Conservation (phyloP, 1,139 yeast species). For the Scheffersomyces insectosa region DNA sequence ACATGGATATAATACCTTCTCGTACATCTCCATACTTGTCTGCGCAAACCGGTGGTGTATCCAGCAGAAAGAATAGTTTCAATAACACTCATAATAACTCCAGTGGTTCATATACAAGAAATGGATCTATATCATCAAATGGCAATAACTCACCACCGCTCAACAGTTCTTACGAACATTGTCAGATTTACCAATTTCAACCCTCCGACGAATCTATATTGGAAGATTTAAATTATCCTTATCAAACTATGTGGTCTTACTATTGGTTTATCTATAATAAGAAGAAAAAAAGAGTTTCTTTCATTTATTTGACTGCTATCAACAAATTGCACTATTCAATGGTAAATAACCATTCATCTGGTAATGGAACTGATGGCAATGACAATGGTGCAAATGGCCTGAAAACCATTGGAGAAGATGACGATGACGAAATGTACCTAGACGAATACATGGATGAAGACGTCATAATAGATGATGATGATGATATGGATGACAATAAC, state of each 20-base stretch:
- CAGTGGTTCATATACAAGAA: conserved; percentile 9
- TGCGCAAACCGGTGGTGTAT: conserved; percentile 14
- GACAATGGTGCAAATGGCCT: conserved; percentile 18
- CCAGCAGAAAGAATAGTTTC: conserved; percentile 27
- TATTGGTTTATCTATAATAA: conserved; percentile 93
- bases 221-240: conserved; percentile 63
- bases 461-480: conserved; percentile 30
- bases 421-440: conserved; percentile 20
- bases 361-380: conserved; percentile 18
- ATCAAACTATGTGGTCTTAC: conserved; percentile 83
- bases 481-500: conserved; percentile 22
- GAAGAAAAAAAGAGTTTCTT: conserved; percentile 87
- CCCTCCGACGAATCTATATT: conserved; percentile 80
- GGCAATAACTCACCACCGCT: conserved; percentile 4
- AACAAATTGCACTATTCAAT: conserved; percentile 42
- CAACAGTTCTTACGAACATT: conserved; percentile 42
- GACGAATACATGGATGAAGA: conserved; percentile 30
- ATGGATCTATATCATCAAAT: conserved; percentile 4
- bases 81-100: conserved; percentile 1
- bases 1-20: conserved; percentile 65
- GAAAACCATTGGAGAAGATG: conserved; percentile 19
- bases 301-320: conserved; percentile 58
- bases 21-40: conserved; percentile 21
- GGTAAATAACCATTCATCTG: conserved; percentile 21
- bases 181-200: conserved; percentile 74